These are phyloP conservation scores for Osmozyma mogii DNA, from an alignment of 805 yeast genomes.

Conservation along the genomic window DNA sequence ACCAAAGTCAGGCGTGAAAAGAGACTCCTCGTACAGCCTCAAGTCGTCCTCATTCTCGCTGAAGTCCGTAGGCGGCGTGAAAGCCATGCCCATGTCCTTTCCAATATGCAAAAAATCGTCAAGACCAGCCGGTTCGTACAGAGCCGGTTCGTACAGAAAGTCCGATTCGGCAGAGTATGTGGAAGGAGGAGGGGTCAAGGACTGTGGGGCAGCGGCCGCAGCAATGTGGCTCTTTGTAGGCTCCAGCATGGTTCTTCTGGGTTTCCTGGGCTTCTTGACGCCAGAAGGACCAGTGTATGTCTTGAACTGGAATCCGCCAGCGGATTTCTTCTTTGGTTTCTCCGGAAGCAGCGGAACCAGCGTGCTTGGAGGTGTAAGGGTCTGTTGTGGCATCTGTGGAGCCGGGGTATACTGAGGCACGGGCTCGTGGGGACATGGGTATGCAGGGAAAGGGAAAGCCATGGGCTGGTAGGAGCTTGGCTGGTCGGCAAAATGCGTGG, in stretches of 20 bases:
- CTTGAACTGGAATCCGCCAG: constrained; percentile 20
- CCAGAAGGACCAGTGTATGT: constrained; percentile 21
- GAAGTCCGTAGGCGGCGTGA: constrained; percentile 4
- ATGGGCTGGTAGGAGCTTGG: no score
- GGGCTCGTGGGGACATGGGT: no score
- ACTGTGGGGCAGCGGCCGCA: constrained; percentile 14
- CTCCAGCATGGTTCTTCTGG: constrained; percentile 4
- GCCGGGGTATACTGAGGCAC: background rate
- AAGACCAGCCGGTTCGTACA: no score
- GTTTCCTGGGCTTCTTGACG: constrained; percentile 11
- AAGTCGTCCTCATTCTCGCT: constrained; percentile 4
- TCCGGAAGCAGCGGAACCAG: constrained; percentile 3
- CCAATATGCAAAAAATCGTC: constrained; percentile 9
- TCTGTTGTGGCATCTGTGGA: constrained; percentile 1
- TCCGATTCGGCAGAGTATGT: constrained; percentile 9
- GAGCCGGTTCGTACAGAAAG: constrained; percentile 9
- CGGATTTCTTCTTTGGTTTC: constrained; percentile 18
- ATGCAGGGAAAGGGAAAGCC: no score
- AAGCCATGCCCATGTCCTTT: constrained; percentile 1
- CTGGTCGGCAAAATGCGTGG: no score
- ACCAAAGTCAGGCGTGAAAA: no score
- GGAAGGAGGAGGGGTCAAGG: constrained; percentile 15
- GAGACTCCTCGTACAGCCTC: no score
- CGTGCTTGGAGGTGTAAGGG: background rate
- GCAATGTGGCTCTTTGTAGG: background rate